Conservation (phyloP, 345 rosid species). For the Cardamine occulta region DNA sequence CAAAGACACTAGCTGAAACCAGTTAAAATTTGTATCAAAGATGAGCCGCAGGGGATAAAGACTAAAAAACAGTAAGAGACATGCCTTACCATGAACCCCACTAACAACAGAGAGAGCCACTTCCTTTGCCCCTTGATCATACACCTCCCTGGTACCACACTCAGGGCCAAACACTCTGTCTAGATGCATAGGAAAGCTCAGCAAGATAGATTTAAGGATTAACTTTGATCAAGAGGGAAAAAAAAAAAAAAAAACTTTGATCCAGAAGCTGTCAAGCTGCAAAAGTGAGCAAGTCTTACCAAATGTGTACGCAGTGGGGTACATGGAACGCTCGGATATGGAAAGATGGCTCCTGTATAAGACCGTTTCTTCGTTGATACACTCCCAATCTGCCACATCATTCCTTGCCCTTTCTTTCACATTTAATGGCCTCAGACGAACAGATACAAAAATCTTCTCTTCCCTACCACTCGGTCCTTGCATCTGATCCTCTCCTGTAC, state of each 20-base stretch:
- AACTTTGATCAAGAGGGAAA: background rate
- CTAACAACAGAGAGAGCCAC: slow-evolving; percentile 85
- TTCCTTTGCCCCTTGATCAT: slow-evolving; percentile 78
- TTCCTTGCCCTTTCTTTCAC: slow-evolving; percentile 71
- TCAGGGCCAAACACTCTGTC: slow-evolving; percentile 83
- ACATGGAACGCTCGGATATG: slow-evolving; percentile 84
- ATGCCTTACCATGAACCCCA: slow-evolving; percentile 67
- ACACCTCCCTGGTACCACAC: slow-evolving; percentile 71
- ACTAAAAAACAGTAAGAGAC: slow-evolving; percentile 47
- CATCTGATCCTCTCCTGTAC: slow-evolving; percentile 58
- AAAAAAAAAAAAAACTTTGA: background rate
- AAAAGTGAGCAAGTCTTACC: slow-evolving; percentile 55
- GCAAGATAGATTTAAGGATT: slow-evolving; percentile 16
- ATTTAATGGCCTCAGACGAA: slow-evolving; percentile 86
- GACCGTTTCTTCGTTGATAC: slow-evolving; percentile 70
- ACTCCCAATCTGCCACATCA: slow-evolving; percentile 94
- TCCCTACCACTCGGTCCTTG: slow-evolving; percentile 47
- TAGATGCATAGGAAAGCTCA: slow-evolving; percentile 45
- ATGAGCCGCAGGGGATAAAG: slow-evolving; percentile 9
- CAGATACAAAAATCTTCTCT: slow-evolving; percentile 84
- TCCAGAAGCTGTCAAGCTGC: slow-evolving; percentile 8
- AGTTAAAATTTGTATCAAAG: slow-evolving; percentile 18
- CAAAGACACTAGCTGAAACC: slow-evolving; percentile 88
- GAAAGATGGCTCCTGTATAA: slow-evolving; percentile 74
- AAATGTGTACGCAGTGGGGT: slow-evolving; percentile 84